phyloP scores from a whole-genome alignment of 2,329 filamentous ascomycete genomes.

The Colletotrichum sidae region DNA sequence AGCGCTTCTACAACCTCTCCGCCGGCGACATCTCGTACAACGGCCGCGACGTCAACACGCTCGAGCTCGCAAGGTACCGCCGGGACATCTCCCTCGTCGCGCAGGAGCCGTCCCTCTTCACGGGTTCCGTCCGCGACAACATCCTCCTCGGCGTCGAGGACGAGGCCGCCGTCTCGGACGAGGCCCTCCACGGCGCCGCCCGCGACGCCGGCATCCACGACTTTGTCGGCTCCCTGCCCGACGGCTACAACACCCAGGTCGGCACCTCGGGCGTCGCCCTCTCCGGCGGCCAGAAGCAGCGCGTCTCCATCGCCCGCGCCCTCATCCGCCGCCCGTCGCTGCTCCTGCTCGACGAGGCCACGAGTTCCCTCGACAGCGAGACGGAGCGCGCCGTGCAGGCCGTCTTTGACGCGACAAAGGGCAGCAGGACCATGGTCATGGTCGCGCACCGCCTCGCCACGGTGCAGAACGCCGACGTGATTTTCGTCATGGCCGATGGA shows the following conservation, averaged over 20 bases:
- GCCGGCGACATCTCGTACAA: constrained; percentile 46
- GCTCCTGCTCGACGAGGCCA: constrained; percentile 31
- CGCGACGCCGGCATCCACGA: constrained; percentile 73
- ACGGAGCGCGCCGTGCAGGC: constrained; percentile 34
- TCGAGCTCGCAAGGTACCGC: constrained; percentile 45
- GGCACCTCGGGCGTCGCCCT: constrained; percentile 43
- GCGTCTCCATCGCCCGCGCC: constrained; percentile 57
- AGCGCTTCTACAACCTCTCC: constrained; percentile 42
- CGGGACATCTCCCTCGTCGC: constrained; percentile 53
- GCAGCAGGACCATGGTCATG: constrained; percentile 44
- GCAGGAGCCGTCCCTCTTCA: constrained; percentile 55
- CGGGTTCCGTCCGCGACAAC: constrained; percentile 50
- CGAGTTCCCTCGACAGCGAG: constrained; percentile 34
- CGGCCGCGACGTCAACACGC: constrained; percentile 43
- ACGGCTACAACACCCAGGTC: constrained; percentile 63
- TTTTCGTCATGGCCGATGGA: constrained; percentile 57
- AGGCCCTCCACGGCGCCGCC: constrained; percentile 21
- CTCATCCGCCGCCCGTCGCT: constrained; percentile 31
- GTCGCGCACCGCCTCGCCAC: constrained; percentile 57
- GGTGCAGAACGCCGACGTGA: constrained; percentile 55
- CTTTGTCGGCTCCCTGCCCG: constrained; percentile 75
- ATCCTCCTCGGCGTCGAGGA: constrained; percentile 40
- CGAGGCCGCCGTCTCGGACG: constrained; percentile 26
- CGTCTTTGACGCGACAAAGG: constrained; percentile 33
- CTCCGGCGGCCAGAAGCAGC: constrained; percentile 68